Base-by-base conservation (phyloP, 1,139 yeast genomes). In the Yamadazyma oceani region DNA sequence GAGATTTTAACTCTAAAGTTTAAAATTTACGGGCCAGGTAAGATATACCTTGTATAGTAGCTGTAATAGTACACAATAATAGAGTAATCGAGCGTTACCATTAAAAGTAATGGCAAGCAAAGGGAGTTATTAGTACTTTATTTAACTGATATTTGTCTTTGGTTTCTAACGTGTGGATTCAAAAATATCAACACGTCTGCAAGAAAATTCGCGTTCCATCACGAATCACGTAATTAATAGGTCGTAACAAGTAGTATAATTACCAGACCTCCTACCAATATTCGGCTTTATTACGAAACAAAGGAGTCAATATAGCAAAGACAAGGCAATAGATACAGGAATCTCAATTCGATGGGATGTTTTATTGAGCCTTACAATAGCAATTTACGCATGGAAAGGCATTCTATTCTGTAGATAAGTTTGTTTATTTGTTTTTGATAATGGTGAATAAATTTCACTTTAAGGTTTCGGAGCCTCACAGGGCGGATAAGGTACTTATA, bases 1-100 rank as follows among this genome's bases (percentile, higher is more conserved):
- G 98, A 73, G 80, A 49, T 89, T 89, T 55, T 88, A 59, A 31
- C 14, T 3, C 5, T 15, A 27, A 5, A 27, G 14, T 6, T 19
- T 8, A 19, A 19, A 19, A 8, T 19, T 19, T 19, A 19, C 21
- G 21, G 21, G 21, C 8, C 8, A 19, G 8, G 21, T 19, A 19
- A 19, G 5, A 19, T 19, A 19, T 19, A 19, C 21, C 21, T 27
- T 27, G 30, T 27, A 27, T 16, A 27, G 21, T 27, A 27, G 30
- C 11, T 27, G 30, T 27, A 27, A 27, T 27, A 27, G 16, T 26
- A 26, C 28, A n/a, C 8, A n/a, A n/a, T n/a, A n/a, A n/a, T n/a
- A n/a, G n/a, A n/a, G n/a, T n/a, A n/a, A n/a, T n/a, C n/a, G n/a
- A n/a, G n/a, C n/a, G n/a, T n/a, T n/a, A n/a, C n/a, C n/a, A n/a